These are phyloP conservation scores for Vanrija pseudolonga DNA, from an alignment of 1,284 basidiomycete genomes.

Conservation along the genomic window DNA sequence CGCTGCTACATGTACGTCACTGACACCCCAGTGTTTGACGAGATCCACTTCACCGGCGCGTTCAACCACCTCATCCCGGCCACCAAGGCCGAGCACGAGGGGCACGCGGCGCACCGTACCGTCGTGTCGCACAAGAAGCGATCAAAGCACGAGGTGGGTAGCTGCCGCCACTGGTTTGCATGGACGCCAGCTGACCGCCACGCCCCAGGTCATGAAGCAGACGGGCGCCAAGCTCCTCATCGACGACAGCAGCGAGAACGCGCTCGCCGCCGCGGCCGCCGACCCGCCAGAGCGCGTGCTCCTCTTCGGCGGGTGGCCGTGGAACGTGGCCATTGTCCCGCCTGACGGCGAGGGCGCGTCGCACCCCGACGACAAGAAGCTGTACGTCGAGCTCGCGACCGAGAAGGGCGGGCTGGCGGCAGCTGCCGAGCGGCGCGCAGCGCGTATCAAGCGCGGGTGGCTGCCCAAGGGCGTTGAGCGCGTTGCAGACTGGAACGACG, in stretches of 20 bases:
- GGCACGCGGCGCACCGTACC: conserved; percentile 50
- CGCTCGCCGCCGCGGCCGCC: conserved; percentile 56
- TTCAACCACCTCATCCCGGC: conserved; percentile 52
- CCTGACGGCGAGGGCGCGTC: conserved; percentile 38
- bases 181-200: background rate
- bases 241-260: conserved; percentile 76
- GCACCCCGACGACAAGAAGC: conserved; percentile 53
- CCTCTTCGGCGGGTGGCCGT: conserved; percentile 71
- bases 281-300: conserved; percentile 56
- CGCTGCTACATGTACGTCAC: background rate
- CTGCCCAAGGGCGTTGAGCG: conserved; percentile 42
- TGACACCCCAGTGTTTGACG: conserved; percentile 57
- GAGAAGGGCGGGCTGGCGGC: conserved; percentile 47
- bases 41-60: conserved; percentile 70
- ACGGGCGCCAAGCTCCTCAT: conserved; percentile 64
- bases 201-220: conserved; percentile 59
- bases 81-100: conserved; percentile 44
- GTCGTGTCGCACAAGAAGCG: conserved; percentile 59
- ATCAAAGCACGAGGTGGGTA: conserved; percentile 63
- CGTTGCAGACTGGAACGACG: conserved; percentile 42
- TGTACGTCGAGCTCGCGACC: conserved; percentile 55
- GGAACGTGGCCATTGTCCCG: conserved; percentile 59
- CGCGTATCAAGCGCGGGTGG: conserved; percentile 34
- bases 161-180: background rate
- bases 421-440: conserved; percentile 25